Percentiles rank a stretch among this genome's conserved stretches.
phyloP scores from a whole-genome alignment of 2,329 filamentous ascomycete species.

The Fusarium devonianum region DNA sequence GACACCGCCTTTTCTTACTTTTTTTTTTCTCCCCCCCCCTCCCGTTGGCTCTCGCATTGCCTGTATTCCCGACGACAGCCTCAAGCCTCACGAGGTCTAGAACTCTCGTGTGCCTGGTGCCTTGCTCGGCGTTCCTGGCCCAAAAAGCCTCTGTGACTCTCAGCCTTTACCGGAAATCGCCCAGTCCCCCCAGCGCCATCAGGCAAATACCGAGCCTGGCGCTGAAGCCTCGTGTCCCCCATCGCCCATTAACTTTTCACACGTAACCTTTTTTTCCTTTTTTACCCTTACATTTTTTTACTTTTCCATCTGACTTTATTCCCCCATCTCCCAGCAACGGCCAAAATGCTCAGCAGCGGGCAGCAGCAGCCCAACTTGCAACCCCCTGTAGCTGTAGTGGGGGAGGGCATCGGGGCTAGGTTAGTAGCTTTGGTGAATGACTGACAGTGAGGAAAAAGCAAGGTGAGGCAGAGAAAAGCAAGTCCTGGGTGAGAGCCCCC shows the following conservation, averaged over 20 bases:
- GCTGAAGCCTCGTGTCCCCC: conserved; percentile 6
- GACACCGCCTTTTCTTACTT: conserved; percentile 8
- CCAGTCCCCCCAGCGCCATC: conserved; percentile 15
- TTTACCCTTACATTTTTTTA: conserved; percentile 8
- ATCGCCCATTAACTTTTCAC: neutral
- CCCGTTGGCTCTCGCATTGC: neutral
- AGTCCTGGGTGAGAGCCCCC: conserved; percentile 19
- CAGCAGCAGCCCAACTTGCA: neutral
- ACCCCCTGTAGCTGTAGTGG: conserved; percentile 11
- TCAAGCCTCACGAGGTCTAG: conserved; percentile 11
- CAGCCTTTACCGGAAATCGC: neutral
- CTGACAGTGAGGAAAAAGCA: conserved; percentile 18
- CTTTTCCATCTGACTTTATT: conserved; percentile 8
- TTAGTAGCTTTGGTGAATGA: conserved; percentile 1
- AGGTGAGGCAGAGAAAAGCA: conserved; percentile 22
- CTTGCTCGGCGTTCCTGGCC: conserved; percentile 12
- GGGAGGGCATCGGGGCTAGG: conserved; percentile 9
- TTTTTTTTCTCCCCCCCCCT: neutral
- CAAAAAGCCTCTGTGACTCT: conserved; percentile 20
- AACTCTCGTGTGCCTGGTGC: conserved; percentile 27
- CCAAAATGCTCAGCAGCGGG: neutral
- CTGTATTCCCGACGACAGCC: neutral
- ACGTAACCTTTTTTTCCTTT: neutral
- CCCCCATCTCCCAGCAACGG: conserved; percentile 6
- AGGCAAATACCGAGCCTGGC: conserved; percentile 25